These are phyloP conservation scores for Phytophthora pistaciae DNA, from an alignment of 352 stramenopile species.

Conservation along the genomic window DNA sequence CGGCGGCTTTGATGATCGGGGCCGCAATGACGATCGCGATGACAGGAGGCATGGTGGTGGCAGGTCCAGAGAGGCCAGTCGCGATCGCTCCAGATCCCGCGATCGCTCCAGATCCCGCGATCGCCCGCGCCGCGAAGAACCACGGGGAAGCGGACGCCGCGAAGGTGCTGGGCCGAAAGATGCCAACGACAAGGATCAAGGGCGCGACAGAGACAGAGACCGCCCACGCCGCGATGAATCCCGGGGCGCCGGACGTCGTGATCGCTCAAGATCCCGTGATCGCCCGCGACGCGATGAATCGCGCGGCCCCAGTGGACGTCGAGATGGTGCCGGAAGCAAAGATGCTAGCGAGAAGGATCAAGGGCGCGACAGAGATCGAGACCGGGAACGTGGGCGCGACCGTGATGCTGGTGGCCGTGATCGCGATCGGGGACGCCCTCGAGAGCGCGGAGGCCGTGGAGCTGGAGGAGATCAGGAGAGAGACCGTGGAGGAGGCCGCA, in stretches of 20 bases:
- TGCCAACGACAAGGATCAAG: conserved; percentile 31
- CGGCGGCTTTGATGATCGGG: conserved; percentile 56
- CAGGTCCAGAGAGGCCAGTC: conserved; percentile 52
- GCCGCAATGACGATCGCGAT: conserved; percentile 40
- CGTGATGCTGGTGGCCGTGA: neutral
- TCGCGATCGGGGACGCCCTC: conserved; percentile 31
- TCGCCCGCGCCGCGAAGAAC: conserved; percentile 42
- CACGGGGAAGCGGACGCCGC: conserved; percentile 27
- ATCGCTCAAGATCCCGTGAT: conserved; percentile 32
- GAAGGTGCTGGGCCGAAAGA: conserved; percentile 32
- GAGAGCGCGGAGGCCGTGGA: conserved; percentile 44
- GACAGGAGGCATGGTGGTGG: conserved; percentile 31
- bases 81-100: conserved; percentile 68
- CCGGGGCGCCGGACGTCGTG: too few species aligned
- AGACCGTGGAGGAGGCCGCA: conserved; percentile 36
- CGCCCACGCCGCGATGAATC: neutral
- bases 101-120: conserved; percentile 67
- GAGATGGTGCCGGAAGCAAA: conserved; percentile 13
- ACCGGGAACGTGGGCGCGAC: neutral
- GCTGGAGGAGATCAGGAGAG: conserved; percentile 39
- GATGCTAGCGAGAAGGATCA: conserved; percentile 10
- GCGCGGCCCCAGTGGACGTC: conserved; percentile 5
- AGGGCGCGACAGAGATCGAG: conserved; percentile 5
- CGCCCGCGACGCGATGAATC: conserved; percentile 22
- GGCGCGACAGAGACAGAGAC: conserved; percentile 25